Percentiles rank a stretch among this genome's conserved stretches.
These are phyloP conservation scores for Polytrichum formosum DNA, from an alignment of 225 moss, liverwort and hornwort species.

Conservation along the genomic window DNA sequence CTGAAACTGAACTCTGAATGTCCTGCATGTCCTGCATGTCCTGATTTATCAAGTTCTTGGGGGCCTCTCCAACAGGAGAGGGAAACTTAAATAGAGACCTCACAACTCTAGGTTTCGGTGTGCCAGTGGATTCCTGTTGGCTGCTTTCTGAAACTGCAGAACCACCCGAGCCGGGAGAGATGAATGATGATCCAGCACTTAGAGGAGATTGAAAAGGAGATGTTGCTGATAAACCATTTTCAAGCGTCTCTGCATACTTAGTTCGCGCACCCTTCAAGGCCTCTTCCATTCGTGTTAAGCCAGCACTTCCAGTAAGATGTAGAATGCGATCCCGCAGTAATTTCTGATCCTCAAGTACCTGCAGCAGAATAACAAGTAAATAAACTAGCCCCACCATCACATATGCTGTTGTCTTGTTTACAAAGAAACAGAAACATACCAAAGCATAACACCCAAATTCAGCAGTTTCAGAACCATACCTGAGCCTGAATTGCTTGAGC, in stretches of 20 bases:
- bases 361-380: neutral
- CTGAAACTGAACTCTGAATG: constrained; percentile 18
- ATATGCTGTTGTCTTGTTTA: neutral
- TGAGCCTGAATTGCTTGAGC: constrained; percentile 56
- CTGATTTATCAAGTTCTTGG: constrained; percentile 17
- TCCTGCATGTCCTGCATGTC: constrained; percentile 17
- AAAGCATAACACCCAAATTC: no score
- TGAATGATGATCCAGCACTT: constrained; percentile 23
- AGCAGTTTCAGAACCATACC: constrained; percentile 13
- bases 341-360: constrained; percentile 70
- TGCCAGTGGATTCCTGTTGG: constrained; percentile 2
- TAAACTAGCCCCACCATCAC: neutral
- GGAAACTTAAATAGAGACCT: constrained; percentile 63
- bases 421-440: no score
- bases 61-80: constrained; percentile 17
- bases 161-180: constrained; percentile 21
- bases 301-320: constrained; percentile 76
- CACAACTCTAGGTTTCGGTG: constrained; percentile 39
- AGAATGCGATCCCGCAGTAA: constrained; percentile 50
- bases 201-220: constrained; percentile 61
- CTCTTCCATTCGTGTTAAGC: constrained; percentile 79
- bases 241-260: constrained; percentile 70
- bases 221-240: constrained; percentile 55
- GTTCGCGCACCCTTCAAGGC: constrained; percentile 66
- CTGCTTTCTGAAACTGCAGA: constrained; percentile 15